A percentile compares a stretch with the other conserved stretches of the same genome.
phyloP scores from a whole-genome alignment of 306 rosid species.

The Benincasa hispida region DNA sequence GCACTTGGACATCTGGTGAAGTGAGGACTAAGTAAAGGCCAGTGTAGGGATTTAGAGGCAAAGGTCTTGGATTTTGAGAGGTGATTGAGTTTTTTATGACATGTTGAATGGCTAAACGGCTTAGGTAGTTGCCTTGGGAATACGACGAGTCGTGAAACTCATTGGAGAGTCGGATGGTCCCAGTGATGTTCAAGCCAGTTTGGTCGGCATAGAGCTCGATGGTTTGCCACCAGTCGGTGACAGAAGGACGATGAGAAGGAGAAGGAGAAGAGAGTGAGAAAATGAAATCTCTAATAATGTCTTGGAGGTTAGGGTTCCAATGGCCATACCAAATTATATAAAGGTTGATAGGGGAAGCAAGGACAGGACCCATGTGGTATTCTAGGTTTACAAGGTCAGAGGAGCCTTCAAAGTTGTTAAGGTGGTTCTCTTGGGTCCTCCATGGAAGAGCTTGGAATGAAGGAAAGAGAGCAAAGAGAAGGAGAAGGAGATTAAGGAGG shows the following conservation, averaged over 20 bases:
- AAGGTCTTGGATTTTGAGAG: slow-evolving; percentile 9
- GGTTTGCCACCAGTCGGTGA: slow-evolving; percentile 39
- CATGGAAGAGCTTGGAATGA: slow-evolving; percentile 15
- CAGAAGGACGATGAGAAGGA: slow-evolving; percentile 24
- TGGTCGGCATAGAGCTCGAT: slow-evolving; percentile 43
- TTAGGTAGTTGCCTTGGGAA: slow-evolving; percentile 34
- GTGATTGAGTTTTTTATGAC: slow-evolving; percentile 24
- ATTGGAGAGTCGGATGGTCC: slow-evolving; percentile 19
- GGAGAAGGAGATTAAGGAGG: not conserved
- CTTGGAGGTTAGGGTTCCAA: slow-evolving; percentile 33
- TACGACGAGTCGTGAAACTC: slow-evolving; percentile 31
- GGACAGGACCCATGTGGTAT: slow-evolving; percentile 59
- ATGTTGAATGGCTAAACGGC: slow-evolving; percentile 30
- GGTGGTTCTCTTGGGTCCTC: slow-evolving; percentile 19
- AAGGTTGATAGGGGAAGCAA: slow-evolving; percentile 34
- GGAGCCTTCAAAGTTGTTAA: slow-evolving; percentile 39
- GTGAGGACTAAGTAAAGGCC: slow-evolving; percentile 35
- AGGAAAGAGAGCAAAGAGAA: slow-evolving; percentile 8
- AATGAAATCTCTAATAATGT: slow-evolving; percentile 34
- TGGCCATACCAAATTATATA: slow-evolving; percentile 47
- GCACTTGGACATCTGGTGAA: slow-evolving; percentile 32
- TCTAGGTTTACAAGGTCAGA: slow-evolving; percentile 34
- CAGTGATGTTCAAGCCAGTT: slow-evolving; percentile 38
- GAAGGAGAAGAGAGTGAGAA: slow-evolving; percentile 27
- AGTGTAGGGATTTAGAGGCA: slow-evolving; percentile 32